These are phyloP conservation scores for Naegleria gruberi DNA, from an alignment of 208 protist species.

Conservation along the genomic window DNA sequence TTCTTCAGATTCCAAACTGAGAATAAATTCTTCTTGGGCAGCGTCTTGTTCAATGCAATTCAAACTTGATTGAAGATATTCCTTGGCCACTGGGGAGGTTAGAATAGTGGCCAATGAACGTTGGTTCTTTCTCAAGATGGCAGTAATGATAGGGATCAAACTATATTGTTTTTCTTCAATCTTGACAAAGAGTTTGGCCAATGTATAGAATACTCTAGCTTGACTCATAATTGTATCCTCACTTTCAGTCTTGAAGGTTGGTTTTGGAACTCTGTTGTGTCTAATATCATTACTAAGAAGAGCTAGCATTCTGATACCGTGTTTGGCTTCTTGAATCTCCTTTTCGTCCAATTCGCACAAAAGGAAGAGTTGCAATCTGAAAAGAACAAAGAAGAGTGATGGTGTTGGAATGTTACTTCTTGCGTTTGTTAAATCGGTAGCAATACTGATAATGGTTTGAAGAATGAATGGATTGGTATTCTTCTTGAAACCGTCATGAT, in stretches of 20 bases:
- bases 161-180: background rate
- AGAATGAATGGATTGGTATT: background rate
- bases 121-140: background rate
- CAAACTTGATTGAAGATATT: background rate
- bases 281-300: slow-evolving; percentile 5
- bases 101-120: background rate
- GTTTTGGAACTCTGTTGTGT: background rate
- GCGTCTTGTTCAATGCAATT: background rate
- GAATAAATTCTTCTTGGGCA: background rate
- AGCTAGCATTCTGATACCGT: background rate
- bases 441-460: slow-evolving; percentile 15
- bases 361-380: background rate
- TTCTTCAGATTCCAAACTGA: background rate
- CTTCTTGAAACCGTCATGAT: slow-evolving; percentile 5
- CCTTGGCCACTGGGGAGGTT: background rate
- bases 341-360: slow-evolving; percentile 5
- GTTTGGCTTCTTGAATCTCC: background rate
- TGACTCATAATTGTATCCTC: background rate
- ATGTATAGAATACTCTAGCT: background rate
- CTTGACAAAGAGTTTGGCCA: background rate
- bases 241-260: background rate
- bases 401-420: background rate
- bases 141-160: background rate
- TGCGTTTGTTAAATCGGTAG: background rate
- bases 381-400: background rate